A percentile compares a stretch with the other conserved stretches of the same genome.
phyloP scores from a whole-genome alignment of 2,329 filamentous ascomycete genomes.

The Teratosphaeriaceae sp. region DNA sequence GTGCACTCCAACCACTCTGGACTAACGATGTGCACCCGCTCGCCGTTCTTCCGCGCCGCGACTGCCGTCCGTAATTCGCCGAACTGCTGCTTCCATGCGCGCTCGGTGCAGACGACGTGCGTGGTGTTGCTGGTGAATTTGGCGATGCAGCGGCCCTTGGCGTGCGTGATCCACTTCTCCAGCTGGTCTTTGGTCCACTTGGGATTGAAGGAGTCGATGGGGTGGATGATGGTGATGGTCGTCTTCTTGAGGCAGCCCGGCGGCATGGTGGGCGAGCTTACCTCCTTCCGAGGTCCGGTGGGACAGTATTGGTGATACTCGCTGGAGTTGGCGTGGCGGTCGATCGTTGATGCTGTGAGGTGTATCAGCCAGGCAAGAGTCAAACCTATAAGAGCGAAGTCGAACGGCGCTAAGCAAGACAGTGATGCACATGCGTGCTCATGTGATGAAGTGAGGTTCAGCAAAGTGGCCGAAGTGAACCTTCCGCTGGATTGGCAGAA shows the following conservation, averaged over 20 bases:
- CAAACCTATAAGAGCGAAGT: too few species aligned
- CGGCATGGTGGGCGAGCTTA: conserved; percentile 10
- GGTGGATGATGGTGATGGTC: conserved; percentile 11
- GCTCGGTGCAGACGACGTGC: conserved; percentile 62
- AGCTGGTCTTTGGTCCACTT: conserved; percentile 32
- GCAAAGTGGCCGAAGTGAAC: too few species aligned
- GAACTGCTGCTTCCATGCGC: conserved; percentile 44
- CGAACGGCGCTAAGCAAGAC: too few species aligned
- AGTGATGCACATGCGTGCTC: too few species aligned
- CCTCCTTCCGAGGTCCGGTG: too few species aligned
- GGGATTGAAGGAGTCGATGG: conserved; percentile 6
- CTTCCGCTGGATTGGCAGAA: too few species aligned
- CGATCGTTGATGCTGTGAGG: too few species aligned
- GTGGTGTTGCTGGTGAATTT: conserved; percentile 53
- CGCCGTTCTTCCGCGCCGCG: conserved; percentile 4
- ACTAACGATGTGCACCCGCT: conserved; percentile 32
- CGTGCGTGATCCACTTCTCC: conserved; percentile 56
- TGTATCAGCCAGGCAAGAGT: too few species aligned
- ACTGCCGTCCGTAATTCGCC: conserved; percentile 4
- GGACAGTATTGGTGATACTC: conserved; percentile 1
- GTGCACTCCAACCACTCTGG: conserved; percentile 45
- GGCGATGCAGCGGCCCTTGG: conserved; percentile 51
- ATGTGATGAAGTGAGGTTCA: too few species aligned
- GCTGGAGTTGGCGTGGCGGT: background rate
- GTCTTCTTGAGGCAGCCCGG: conserved; percentile 7